Evolutionary conservation across 2,329 filamentous ascomycete genomes (phyloP), one percentile per base, ranked within the genome.

Genomic region (Penicillium crustosum): DNA sequence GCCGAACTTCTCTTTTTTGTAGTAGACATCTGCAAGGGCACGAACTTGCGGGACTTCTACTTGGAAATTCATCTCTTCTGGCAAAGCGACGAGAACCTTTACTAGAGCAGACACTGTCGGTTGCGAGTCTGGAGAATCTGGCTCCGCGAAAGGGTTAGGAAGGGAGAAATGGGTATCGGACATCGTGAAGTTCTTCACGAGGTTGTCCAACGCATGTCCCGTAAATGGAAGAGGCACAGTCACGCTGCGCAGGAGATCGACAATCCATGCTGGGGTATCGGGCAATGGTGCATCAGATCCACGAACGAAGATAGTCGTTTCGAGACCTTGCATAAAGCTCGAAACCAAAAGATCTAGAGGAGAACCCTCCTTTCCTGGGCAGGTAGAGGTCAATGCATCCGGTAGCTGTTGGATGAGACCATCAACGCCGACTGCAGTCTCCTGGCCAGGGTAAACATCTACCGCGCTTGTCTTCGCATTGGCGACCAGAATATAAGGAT

Each of bases 101-200:
- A 97, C 89, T 21, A 88, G 87, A 3, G 93, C 93, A 31, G 91
- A 96, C 17, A 99, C 87, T 54, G 84, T 87, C 10, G 93, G 92
- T 54, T 89, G 85, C 4, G 89, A 82, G 50, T 88, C 85, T 0
- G 91, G 89, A 12, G 87, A 85, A 57, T 83, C 85, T 0, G 90
- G 90, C 19, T 92, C 86, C 2, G 91, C 90, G 67, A 88, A 84
- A 0, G 90, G 89, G 67, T 92, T 86, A 0, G 94, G 94, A 45
- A 99, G 78, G 49, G 85, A 86, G 73, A 99, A 96, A 67, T 95
- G 86, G 41, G 95, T 91, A 70, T 97, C 85, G 2, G 87, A 86
- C 63, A 97, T 79, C 23, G 91, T 89, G 71, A 97, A 97, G 66
- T 94, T 93, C 65, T 88, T 89, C 70, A 99, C 89, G 17, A 96